phyloP scores from a whole-genome alignment of 768 basidiomycete species.

The Tylopilus subfusipes region DNA sequence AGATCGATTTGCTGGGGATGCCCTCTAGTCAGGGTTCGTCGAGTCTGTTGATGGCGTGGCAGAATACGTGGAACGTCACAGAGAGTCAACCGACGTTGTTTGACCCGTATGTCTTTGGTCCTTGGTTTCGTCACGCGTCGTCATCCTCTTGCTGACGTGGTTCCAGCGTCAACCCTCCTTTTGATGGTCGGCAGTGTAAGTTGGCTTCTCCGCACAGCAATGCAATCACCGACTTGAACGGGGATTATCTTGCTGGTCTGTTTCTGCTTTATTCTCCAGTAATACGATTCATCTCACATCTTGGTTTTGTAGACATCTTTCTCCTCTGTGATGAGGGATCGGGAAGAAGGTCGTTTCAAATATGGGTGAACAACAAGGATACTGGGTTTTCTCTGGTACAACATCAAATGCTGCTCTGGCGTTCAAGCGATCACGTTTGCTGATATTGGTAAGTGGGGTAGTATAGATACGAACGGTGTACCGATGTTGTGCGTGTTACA shows the following conservation, averaged over 20 bases:
- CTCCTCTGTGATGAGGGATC: constrained; percentile 73
- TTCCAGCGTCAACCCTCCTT: constrained; percentile 53
- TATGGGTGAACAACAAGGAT: constrained; percentile 87
- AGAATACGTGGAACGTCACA: constrained; percentile 72
- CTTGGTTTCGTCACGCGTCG: not conserved
- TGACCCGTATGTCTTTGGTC: constrained; percentile 49
- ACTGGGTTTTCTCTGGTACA: constrained; percentile 70
- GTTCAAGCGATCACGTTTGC: constrained; percentile 82
- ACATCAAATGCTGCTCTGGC: constrained; percentile 64
- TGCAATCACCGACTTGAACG: constrained; percentile 90
- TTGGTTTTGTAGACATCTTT: constrained; percentile 65
- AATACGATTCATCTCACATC: not conserved
- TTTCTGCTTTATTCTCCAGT: too few species aligned
- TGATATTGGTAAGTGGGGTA: constrained; percentile 67
- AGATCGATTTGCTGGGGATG: constrained; percentile 80
- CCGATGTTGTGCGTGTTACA: constrained; percentile 28
- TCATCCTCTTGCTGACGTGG: constrained; percentile 9
- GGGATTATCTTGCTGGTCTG: constrained; percentile 89
- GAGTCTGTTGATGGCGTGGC: constrained; percentile 63
- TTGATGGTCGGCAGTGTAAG: constrained; percentile 64
- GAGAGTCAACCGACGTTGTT: constrained; percentile 53
- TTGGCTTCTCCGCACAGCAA: constrained; percentile 91
- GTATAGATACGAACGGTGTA: not conserved
- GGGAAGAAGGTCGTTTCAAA: constrained; percentile 69
- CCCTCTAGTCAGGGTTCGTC: constrained; percentile 37